phyloP scores from a whole-genome alignment of 176 grass and related monocot genomes.

The Oryza glumipatula region DNA sequence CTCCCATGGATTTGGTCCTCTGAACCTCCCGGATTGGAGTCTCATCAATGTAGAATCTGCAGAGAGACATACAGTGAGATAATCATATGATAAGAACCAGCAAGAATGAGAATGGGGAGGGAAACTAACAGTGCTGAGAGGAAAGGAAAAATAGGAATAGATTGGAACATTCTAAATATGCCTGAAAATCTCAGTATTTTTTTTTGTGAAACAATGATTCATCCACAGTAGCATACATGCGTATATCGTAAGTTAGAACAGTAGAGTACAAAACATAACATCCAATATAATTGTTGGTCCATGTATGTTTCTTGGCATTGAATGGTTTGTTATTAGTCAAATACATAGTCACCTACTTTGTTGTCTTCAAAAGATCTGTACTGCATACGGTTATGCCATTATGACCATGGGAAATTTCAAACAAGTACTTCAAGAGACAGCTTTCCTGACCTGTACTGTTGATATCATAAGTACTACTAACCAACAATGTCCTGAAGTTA shows the following conservation, averaged over 20 bases:
- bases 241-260: not conserved
- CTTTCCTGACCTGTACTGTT: not conserved
- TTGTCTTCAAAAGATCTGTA: not conserved
- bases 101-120: not conserved
- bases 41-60: slow-evolving; percentile 58
- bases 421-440: not conserved
- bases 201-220: too few species aligned
- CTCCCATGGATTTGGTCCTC: slow-evolving; percentile 46
- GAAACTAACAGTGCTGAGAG: not conserved
- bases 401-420: not conserved
- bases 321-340: not conserved
- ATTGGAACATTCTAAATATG: not conserved
- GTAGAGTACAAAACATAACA: not conserved
- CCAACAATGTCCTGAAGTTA: slow-evolving; percentile 17
- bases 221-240: not conserved
- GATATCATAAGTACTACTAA: not conserved
- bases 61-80: not conserved
- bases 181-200: not conserved
- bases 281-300: not conserved
- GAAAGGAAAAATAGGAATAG: not conserved
- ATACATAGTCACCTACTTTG: not conserved
- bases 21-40: slow-evolving; percentile 53
- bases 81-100: not conserved
- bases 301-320: not conserved
- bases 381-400: not conserved